Base-by-base conservation (phyloP, 208 protist species). In the Leishmania lainsoni region DNA sequence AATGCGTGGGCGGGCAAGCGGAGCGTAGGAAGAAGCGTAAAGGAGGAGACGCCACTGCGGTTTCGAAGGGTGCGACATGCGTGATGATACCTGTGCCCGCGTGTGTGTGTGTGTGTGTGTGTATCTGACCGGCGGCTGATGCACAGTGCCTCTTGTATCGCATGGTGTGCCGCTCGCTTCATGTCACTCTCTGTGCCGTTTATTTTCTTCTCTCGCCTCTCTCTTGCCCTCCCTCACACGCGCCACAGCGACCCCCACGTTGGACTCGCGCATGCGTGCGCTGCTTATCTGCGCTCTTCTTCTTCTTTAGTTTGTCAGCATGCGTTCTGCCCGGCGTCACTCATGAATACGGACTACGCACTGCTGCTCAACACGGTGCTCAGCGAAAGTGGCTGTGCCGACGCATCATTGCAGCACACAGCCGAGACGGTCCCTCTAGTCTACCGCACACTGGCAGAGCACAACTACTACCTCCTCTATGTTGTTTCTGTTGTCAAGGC, bases 391-490 rank as follows among this genome's bases (percentile, higher is more conserved):
- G 87, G 88, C 16, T 96, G 91, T 75, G 76, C 92, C 0, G 93
- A 96, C 79, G 58, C 84, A 0, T 85, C 89, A 2, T 66, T 96
- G 48, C 70, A 92, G 39, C 9, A 70, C 0, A 86, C 83, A 14
- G 82, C 91, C 16, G 73, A 87, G 26, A 89, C 90, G 10, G 88
- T 89, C 16, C 91, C 93, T 0, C 82, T 96, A 61, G 91, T 86
- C 20, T 86, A 91, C 35, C 81, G 85, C 26, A 82, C 83, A 29
- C 87, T 96, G 68, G 85, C 87, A 10, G 87, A 94, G 80, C 92
- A 96, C 80, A 91, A 72, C 58, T 87, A 88, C 63, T 96, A 94
- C 79, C 42, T 87, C 5, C 75, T 94, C 32, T 83, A 92, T 81
- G 58, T 83, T 49, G 78, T 91, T 56, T 92, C 91, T 1, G 72